phyloP scores from a whole-genome alignment of 768 basidiomycete genomes.

The Pilatotrama ljubarskyi region DNA sequence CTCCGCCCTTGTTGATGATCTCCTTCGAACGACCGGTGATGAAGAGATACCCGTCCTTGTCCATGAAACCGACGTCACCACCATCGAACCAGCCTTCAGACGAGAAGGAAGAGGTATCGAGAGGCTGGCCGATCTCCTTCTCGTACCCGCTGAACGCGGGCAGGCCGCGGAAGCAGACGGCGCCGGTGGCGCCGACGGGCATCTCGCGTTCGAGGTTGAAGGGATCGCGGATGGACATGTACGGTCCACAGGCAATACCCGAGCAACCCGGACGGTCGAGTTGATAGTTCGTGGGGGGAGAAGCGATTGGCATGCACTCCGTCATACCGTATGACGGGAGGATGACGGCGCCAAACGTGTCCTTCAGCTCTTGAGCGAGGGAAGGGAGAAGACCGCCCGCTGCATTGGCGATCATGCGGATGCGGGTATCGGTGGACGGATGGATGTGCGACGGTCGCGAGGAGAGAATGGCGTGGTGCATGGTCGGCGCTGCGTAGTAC shows the following conservation, averaged over 20 bases:
- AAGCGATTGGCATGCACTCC: constrained; percentile 54
- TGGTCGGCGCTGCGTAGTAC: constrained; percentile 53
- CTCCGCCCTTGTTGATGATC: constrained; percentile 60
- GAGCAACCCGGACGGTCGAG: constrained; percentile 50
- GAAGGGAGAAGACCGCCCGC: constrained; percentile 57
- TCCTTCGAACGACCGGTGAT: constrained; percentile 62
- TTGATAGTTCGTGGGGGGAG: constrained; percentile 43
- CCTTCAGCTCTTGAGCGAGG: constrained; percentile 48
- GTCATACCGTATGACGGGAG: constrained; percentile 64
- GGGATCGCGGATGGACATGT: constrained; percentile 45
- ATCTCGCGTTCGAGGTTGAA: constrained; percentile 39
- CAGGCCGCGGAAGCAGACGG: constrained; percentile 54
- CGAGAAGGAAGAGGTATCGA: constrained; percentile 50
- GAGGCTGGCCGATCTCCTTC: constrained; percentile 41
- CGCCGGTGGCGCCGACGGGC: constrained; percentile 44
- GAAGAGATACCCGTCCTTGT: constrained; percentile 46
- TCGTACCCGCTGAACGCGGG: constrained; percentile 57
- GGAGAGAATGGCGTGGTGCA: constrained; percentile 50
- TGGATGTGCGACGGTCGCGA: constrained; percentile 36
- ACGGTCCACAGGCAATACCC: constrained; percentile 48
- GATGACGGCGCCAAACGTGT: constrained; percentile 52
- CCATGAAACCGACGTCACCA: constrained; percentile 49
- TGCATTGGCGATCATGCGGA: constrained; percentile 50
- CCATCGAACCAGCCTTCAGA: constrained; percentile 55
- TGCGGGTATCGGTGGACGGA: constrained; percentile 37